Evolutionary conservation across 805 yeast species (phyloP).

Genomic region (Starmerella gropengiesseri): DNA sequence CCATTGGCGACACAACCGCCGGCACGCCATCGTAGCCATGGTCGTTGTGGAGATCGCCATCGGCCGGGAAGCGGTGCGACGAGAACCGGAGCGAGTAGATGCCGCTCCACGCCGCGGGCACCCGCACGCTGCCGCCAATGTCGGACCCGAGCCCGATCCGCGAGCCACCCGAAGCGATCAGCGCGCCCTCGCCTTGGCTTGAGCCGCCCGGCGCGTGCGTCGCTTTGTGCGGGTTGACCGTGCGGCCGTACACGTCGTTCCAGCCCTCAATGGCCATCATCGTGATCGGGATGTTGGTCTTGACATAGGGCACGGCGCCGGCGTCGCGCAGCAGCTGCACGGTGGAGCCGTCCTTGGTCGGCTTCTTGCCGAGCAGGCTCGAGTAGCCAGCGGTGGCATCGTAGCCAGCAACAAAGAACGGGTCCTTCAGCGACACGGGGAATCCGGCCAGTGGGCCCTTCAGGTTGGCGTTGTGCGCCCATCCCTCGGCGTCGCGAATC

Average conservation of each 20-base stretch:
- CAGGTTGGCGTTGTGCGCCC: slow-evolving; percentile 43
- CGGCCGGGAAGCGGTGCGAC: slow-evolving; percentile 40
- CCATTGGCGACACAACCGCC: slow-evolving; percentile 31
- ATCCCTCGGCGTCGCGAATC: slow-evolving; percentile 56
- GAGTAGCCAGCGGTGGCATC: slow-evolving; percentile 45
- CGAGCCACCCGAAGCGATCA: slow-evolving; percentile 39
- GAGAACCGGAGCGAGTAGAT: slow-evolving; percentile 42
- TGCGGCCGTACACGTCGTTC: slow-evolving; percentile 44
- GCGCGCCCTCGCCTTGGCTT: slow-evolving; percentile 43
- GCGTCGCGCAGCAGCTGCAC: slow-evolving; percentile 38
- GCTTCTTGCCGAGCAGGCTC: slow-evolving; percentile 33
- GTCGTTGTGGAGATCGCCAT: slow-evolving; percentile 34
- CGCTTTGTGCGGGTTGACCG: slow-evolving; percentile 41
- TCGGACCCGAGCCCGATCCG: slow-evolving; percentile 47
- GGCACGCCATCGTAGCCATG: slow-evolving; percentile 36
- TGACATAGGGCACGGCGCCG: slow-evolving; percentile 46
- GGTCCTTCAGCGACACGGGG: slow-evolving; percentile 54
- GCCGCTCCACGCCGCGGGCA: slow-evolving; percentile 46
- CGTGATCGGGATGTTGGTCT: slow-evolving; percentile 48
- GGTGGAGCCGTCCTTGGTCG: slow-evolving; percentile 33
- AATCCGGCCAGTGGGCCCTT: slow-evolving; percentile 53
- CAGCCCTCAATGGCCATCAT: slow-evolving; percentile 47
- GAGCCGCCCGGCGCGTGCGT: slow-evolving; percentile 44
- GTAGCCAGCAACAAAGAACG: slow-evolving; percentile 39
- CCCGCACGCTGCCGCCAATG: slow-evolving; percentile 47